Conservation (phyloP, 2,329 filamentous ascomycete genomes). For the Lecanicillium sp. region DNA sequence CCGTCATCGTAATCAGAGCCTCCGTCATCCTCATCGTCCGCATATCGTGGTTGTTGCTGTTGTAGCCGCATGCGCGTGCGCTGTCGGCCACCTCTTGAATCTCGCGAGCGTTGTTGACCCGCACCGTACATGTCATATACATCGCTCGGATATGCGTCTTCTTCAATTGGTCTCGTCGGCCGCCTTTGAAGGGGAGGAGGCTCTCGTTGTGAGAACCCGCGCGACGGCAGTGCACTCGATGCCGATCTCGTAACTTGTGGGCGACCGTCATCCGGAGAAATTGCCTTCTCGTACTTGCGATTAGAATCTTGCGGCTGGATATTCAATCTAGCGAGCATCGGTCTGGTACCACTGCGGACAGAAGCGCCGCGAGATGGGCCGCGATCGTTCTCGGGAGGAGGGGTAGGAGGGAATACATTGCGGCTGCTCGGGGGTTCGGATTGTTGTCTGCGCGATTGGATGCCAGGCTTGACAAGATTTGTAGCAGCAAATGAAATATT, state of each 20-base stretch:
- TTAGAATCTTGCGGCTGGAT: conserved; percentile 47
- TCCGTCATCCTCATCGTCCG: conserved; percentile 73
- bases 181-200: conserved; percentile 20
- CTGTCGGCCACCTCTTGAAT: conserved; percentile 32
- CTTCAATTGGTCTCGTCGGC: conserved; percentile 32
- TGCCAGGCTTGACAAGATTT: conserved; percentile 81
- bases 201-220: conserved; percentile 34
- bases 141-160: conserved; percentile 59
- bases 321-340: conserved; percentile 53
- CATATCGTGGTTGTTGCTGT: conserved; percentile 49
- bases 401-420: conserved; percentile 94
- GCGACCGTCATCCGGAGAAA: conserved; percentile 33
- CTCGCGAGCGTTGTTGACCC: conserved; percentile 26
- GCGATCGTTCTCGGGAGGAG: conserved; percentile 82
- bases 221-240: conserved; percentile 34
- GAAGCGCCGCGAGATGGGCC: conserved; percentile 46
- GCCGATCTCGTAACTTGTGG: conserved; percentile 32
- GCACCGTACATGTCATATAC: conserved; percentile 55
- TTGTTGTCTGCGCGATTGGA: conserved; percentile 74
- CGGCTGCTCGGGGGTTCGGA: conserved; percentile 73
- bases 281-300: conserved; percentile 47
- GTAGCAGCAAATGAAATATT: conserved; percentile 87
- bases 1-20: conserved; percentile 64
- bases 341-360: conserved; percentile 53
- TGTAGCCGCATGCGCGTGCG: conserved; percentile 18